Percentiles rank a stretch among this genome's conserved stretches.
phyloP scores from a whole-genome alignment of 2,329 filamentous ascomycete genomes.

The Xylaria sp. region DNA sequence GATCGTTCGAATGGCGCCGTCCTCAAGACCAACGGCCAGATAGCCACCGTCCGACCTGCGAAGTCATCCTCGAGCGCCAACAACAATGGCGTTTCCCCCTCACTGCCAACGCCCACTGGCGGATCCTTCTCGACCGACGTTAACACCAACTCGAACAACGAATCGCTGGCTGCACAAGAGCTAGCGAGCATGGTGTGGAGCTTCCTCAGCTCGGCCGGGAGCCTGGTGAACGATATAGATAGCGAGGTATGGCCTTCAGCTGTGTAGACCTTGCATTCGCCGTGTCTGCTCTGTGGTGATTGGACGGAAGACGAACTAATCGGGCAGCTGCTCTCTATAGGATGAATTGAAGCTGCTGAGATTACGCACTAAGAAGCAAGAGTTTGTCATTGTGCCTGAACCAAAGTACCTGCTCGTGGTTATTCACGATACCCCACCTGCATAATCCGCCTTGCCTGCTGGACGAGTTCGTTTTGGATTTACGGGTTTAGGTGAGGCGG shows the following conservation, averaged over 20 bases:
- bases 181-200: constrained; percentile 81
- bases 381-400: constrained; percentile 85
- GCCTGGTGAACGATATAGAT: constrained; percentile 78
- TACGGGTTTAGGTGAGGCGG: constrained; percentile 8
- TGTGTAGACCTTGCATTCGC: constrained; percentile 4
- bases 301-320: constrained; percentile 23
- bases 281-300: constrained; percentile 1
- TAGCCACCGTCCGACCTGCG: constrained; percentile 66
- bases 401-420: constrained; percentile 81
- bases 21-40: constrained; percentile 77
- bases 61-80: constrained; percentile 44
- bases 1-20: constrained; percentile 78
- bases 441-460: constrained; percentile 59
- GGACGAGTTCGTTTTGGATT: not conserved
- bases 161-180: constrained; percentile 73
- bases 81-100: constrained; percentile 33
- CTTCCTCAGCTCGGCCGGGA: constrained; percentile 76
- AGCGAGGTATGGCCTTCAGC: constrained; percentile 65
- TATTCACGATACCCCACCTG: constrained; percentile 82
- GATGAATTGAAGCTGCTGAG: constrained; percentile 82
- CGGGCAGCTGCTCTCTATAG: constrained; percentile 50
- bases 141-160: constrained; percentile 55
- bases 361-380: constrained; percentile 84
- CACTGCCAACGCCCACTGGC: constrained; percentile 45
- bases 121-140: constrained; percentile 60